These are phyloP conservation scores for Raddia distichophylla DNA, from an alignment of 176 grass and related monocot species.

Conservation along the genomic window DNA sequence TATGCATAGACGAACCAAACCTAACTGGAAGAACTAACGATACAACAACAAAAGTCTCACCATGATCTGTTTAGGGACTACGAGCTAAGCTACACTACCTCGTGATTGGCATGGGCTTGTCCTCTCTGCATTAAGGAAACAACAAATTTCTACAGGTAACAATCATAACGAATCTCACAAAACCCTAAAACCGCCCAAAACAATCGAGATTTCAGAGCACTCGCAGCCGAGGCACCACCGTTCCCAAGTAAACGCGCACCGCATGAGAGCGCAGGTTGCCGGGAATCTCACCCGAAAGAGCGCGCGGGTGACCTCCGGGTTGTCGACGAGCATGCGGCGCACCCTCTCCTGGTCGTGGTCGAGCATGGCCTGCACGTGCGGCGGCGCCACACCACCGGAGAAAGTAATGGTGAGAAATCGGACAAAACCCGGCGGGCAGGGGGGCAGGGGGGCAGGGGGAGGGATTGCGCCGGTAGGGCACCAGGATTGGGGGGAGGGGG, in stretches of 20 bases:
- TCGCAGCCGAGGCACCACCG: background rate
- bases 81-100: background rate
- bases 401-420: background rate
- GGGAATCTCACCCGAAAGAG: constrained; percentile 76
- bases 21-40: constrained; percentile 11
- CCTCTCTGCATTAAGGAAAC: background rate
- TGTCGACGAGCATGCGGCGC: constrained; percentile 87
- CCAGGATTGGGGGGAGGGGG: background rate
- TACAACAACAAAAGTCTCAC: background rate
- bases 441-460: background rate
- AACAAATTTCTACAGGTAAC: background rate
- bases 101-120: background rate
- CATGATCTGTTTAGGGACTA: background rate
- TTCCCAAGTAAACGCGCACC: background rate
- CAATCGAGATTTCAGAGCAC: background rate
- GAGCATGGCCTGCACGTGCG: constrained; percentile 56
- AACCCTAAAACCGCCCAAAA: background rate
- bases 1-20: background rate
- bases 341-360: constrained; percentile 85
- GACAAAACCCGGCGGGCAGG: background rate
- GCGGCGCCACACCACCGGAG: background rate
- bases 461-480: constrained; percentile 38
- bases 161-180: background rate
- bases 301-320: constrained; percentile 79
- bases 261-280: background rate